Evolutionary conservation across 2,329 filamentous ascomycete genomes (phyloP).

Genomic region (Phialophora chinensis): DNA sequence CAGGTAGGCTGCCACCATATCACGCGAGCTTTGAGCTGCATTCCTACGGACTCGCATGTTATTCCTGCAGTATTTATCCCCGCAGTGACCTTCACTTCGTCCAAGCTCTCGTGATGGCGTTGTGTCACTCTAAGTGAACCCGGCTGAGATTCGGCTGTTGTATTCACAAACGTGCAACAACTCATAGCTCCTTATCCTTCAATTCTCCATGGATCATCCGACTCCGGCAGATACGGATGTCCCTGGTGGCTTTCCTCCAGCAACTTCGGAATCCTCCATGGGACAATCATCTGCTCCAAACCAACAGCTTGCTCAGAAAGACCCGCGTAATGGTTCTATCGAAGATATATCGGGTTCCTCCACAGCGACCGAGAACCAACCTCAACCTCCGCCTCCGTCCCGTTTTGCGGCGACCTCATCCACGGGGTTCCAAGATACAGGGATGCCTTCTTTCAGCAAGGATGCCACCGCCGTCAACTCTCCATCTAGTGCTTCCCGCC

Average conservation of each 20-base stretch:
- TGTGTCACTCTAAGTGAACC: not conserved
- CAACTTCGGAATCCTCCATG: not conserved
- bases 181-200: not conserved
- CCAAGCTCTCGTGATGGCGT: not conserved
- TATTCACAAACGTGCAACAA: not conserved
- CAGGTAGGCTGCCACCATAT: conserved; percentile 5
- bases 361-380: not conserved
- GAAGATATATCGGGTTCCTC: not conserved
- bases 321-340: conserved; percentile 1
- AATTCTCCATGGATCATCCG: not conserved
- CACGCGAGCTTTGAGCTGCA: not conserved
- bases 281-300: not conserved
- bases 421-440: not conserved
- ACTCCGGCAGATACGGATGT: not conserved
- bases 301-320: not conserved
- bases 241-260: not conserved
- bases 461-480: conserved; percentile 5
- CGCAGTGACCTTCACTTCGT: conserved; percentile 2
- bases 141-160: not conserved
- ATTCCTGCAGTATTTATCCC: conserved; percentile 7
- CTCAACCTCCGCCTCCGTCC: conserved; percentile 1
- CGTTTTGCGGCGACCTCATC: not conserved
- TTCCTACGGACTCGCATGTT: conserved; percentile 11
- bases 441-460: conserved; percentile 8
- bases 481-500: conserved; percentile 1